Evolutionary conservation across 2,329 filamentous ascomycete genomes (phyloP).

Genomic region (Calonectria multiphialidica): DNA sequence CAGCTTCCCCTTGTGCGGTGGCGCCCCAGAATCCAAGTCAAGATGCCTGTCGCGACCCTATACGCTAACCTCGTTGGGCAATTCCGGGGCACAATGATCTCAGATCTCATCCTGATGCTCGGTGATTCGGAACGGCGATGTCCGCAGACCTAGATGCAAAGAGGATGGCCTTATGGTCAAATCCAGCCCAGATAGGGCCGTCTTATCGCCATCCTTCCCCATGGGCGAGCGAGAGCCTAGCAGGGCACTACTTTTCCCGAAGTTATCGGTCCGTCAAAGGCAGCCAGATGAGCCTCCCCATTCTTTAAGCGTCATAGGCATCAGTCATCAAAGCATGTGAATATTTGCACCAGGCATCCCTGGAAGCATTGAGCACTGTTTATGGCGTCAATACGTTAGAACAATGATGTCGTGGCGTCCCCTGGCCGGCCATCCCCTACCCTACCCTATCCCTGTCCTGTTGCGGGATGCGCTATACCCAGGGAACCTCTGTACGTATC

Average conservation of each 20-base stretch:
- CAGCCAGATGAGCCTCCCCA: slow-evolving; percentile 14
- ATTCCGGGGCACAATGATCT: slow-evolving; percentile 50
- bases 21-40: slow-evolving; percentile 35
- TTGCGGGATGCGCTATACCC: slow-evolving; percentile 18
- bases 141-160: slow-evolving; percentile 33
- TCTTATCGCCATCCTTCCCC: background rate
- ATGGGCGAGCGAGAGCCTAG: background rate
- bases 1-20: slow-evolving; percentile 46
- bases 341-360: background rate
- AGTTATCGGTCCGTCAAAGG: slow-evolving; percentile 6
- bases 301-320: slow-evolving; percentile 4
- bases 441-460: slow-evolving; percentile 29
- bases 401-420: slow-evolving; percentile 20
- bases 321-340: slow-evolving; percentile 15
- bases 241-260: background rate
- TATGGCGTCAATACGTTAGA: slow-evolving; percentile 7
- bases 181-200: slow-evolving; percentile 33
- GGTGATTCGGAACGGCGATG: slow-evolving; percentile 48
- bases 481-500: slow-evolving; percentile 25
- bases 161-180: slow-evolving; percentile 13
- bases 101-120: slow-evolving; percentile 47
- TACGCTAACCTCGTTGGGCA: slow-evolving; percentile 43
- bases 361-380: slow-evolving; percentile 28
- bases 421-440: slow-evolving; percentile 11
- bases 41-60: slow-evolving; percentile 33